These are phyloP conservation scores for Achaetomium macrosporum DNA, from an alignment of 2,329 filamentous ascomycete species.

Conservation along the genomic window DNA sequence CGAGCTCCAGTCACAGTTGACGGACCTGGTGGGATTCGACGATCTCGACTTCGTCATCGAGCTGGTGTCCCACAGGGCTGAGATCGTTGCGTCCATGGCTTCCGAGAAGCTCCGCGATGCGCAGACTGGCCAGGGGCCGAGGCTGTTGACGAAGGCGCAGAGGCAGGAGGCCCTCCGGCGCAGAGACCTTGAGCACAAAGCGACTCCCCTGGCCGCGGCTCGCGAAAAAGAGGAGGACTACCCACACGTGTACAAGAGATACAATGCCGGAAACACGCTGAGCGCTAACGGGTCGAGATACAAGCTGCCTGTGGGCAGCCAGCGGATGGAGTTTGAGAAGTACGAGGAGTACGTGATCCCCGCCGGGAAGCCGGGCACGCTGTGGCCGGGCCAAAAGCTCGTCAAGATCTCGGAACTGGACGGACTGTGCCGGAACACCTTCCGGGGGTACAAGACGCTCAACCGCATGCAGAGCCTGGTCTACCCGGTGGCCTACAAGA, in stretches of 20 bases:
- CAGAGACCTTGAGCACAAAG: conserved; percentile 80
- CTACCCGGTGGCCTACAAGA: conserved; percentile 91
- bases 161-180: conserved; percentile 71
- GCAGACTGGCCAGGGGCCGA: conserved; percentile 27
- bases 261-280: conserved; percentile 79
- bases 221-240: conserved; percentile 70
- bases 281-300: conserved; percentile 77
- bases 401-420: conserved; percentile 79
- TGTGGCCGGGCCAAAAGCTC: conserved; percentile 67
- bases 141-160: conserved; percentile 68
- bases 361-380: conserved; percentile 68
- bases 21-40: conserved; percentile 86
- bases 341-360: conserved; percentile 91
- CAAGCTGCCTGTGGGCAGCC: conserved; percentile 69
- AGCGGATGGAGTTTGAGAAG: conserved; percentile 62
- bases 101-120: conserved; percentile 26
- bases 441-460: conserved; percentile 85
- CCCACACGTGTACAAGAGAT: conserved; percentile 84
- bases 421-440: conserved; percentile 82
- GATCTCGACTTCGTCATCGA: conserved; percentile 91
- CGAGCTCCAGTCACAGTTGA: conserved; percentile 83
- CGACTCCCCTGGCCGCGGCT: conserved; percentile 62
- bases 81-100: conserved; percentile 51
- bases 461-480: conserved; percentile 98
- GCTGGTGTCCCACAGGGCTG: conserved; percentile 69